phyloP scores from a whole-genome alignment of 306 rosid genomes.

The Albizia julibrissin region DNA sequence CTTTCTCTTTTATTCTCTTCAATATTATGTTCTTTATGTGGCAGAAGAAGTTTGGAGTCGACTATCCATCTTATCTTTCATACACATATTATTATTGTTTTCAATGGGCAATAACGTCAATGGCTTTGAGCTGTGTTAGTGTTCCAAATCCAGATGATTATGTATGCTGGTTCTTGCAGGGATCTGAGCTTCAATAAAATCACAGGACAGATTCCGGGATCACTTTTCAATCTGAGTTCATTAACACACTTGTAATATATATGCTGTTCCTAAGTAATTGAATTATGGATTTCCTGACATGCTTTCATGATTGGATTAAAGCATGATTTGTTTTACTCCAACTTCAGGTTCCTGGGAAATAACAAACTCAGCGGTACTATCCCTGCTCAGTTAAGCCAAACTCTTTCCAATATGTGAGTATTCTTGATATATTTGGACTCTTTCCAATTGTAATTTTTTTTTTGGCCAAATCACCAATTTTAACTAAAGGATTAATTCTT shows the following conservation, averaged over 20 bases:
- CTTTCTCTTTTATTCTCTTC: background rate
- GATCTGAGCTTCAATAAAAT: constrained; percentile 92
- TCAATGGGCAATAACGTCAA: background rate
- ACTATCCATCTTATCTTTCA: background rate
- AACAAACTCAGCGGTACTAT: constrained; percentile 64
- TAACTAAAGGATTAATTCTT: background rate
- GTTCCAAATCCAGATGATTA: background rate
- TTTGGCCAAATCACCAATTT: no score
- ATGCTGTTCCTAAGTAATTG: constrained; percentile 16
- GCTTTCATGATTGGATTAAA: constrained; percentile 20
- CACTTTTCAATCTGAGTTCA: constrained; percentile 68
- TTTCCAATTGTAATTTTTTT: no score
- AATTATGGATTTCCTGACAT: constrained; percentile 2
- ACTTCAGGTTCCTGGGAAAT: constrained; percentile 74
- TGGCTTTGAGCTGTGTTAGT: background rate
- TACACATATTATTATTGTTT: no score
- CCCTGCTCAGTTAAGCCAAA: constrained; percentile 48
- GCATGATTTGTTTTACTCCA: constrained; percentile 5
- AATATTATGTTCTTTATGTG: background rate
- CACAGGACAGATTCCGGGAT: constrained; percentile 55
- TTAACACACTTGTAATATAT: constrained; percentile 67
- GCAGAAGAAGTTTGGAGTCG: background rate
- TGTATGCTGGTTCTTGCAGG: constrained; percentile 45
- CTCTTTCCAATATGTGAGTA: constrained; percentile 68
- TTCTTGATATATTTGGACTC: background rate